These are phyloP conservation scores for Lecanosticta acicola DNA, from an alignment of 2,329 filamentous ascomycete genomes.

Conservation along the genomic window DNA sequence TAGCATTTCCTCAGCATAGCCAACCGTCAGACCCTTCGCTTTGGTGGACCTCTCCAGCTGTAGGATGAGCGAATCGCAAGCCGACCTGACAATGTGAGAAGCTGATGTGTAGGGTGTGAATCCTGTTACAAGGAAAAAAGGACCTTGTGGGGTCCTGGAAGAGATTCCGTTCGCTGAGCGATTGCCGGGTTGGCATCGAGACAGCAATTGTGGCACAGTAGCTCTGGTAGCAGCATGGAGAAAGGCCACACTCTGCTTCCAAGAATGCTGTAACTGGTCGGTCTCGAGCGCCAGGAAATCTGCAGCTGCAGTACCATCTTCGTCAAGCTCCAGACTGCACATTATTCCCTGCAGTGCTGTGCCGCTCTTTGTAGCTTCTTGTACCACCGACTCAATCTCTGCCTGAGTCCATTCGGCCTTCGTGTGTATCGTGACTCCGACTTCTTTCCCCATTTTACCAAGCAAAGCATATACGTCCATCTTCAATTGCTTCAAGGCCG, in stretches of 20 bases:
- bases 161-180: constrained; percentile 1
- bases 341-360: constrained; percentile 23
- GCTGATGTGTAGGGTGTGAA: constrained; percentile 7
- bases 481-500: constrained; percentile 21
- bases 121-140: constrained; percentile 19
- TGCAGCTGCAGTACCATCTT: background rate
- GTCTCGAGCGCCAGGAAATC: constrained; percentile 23
- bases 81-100: constrained; percentile 14
- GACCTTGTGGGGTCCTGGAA: constrained; percentile 9
- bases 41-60: constrained; percentile 16
- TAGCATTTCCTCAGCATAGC: constrained; percentile 18
- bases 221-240: constrained; percentile 19
- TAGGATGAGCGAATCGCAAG: constrained; percentile 12
- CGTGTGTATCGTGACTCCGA: constrained; percentile 19
- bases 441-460: constrained; percentile 21
- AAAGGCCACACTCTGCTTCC: constrained; percentile 24
- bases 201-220: constrained; percentile 7
- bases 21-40: constrained; percentile 14
- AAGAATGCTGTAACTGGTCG: constrained; percentile 16
- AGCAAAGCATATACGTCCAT: constrained; percentile 22
- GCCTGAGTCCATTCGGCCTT: constrained; percentile 17
- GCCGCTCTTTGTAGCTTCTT: constrained; percentile 11
- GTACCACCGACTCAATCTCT: constrained; percentile 14
- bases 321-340: constrained; percentile 20
- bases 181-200: constrained; percentile 3